Conservation (phyloP, 306 rosid species). For the Erythrophleum fordii region DNA sequence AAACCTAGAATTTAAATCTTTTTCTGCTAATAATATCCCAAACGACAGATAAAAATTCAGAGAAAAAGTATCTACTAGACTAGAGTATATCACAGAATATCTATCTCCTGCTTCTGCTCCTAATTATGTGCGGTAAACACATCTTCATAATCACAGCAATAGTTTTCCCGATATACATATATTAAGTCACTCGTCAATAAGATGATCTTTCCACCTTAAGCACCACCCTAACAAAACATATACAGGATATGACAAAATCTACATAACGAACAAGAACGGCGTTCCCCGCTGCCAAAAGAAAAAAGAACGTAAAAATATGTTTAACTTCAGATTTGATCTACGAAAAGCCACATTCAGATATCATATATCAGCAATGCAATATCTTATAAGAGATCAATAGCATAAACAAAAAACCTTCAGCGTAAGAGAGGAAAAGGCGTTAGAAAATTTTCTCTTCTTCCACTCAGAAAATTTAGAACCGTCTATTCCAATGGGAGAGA, state of each 20-base stretch:
- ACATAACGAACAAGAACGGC: background rate
- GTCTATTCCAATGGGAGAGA: background rate
- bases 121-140: background rate
- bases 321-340: conserved; percentile 9
- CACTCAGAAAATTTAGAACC: background rate
- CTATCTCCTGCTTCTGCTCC: conserved; percentile 1
- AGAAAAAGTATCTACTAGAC: conserved; percentile 24
- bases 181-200: background rate
- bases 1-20: background rate
- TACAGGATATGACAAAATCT: background rate
- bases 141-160: background rate
- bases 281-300: background rate
- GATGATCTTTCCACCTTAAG: conserved; percentile 1
- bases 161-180: background rate
- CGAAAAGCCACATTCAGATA: conserved; percentile 21
- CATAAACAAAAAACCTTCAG: background rate
- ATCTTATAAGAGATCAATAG: conserved; percentile 9
- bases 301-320: background rate
- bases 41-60: background rate
- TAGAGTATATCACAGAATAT: conserved; percentile 5
- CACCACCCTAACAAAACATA: conserved; percentile 7
- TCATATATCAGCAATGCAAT: background rate
- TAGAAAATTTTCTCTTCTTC: background rate
- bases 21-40: background rate
- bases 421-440: background rate